Base-by-base conservation (phyloP, 192 early-diverging fungal genomes). In the Rhizoclosmatium globosum region DNA sequence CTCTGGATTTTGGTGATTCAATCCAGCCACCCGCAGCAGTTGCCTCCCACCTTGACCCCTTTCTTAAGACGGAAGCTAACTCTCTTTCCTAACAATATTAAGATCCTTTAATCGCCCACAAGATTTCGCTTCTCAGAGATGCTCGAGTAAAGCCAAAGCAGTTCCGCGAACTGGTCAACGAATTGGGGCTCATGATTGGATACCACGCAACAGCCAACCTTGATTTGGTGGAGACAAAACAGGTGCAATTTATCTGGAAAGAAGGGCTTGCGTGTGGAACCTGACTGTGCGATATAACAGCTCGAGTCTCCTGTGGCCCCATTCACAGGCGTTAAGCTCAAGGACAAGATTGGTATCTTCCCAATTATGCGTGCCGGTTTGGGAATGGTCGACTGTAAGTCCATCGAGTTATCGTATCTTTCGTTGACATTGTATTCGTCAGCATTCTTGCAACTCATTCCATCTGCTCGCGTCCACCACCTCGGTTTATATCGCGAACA, bases 401-500 rank as follows among this genome's bases (percentile, higher is more conserved):
- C 4, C 2, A 50, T 57, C 44, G 4, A n/a, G 48, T 70, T 70
- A 44, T 15, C 23, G 2, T 47, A 13, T 67, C 4, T 41, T 56
- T 53, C 3, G 2, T 60, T 31, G 21, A 23, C 31, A 15, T 23
- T 7, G 9, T 9, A 45, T 47, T 44, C 66, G 39, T 42, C 67
- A 78, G 77, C 79, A 21, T 83, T 93, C 48, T 85, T 94, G 38
- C 82, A 83, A 2, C 80, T 95, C 13, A 74, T 96, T 39, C 95
- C 91, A 43, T 81, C 87, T 19, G 92, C 94, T n/a, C 83, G 87
- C 59, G 85, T 94, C 45, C 89, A 92, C 46, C 95, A 96, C 80
- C 73, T 96, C 17, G 95, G 95, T 9, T 77, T 96, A 21, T 96
- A 90, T 83, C 84, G 95, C 71, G 95, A 96, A 79, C 74, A 76